Conservation (phyloP, 2,329 filamentous ascomycete species). For the Coniochaeta ligniaria region DNA sequence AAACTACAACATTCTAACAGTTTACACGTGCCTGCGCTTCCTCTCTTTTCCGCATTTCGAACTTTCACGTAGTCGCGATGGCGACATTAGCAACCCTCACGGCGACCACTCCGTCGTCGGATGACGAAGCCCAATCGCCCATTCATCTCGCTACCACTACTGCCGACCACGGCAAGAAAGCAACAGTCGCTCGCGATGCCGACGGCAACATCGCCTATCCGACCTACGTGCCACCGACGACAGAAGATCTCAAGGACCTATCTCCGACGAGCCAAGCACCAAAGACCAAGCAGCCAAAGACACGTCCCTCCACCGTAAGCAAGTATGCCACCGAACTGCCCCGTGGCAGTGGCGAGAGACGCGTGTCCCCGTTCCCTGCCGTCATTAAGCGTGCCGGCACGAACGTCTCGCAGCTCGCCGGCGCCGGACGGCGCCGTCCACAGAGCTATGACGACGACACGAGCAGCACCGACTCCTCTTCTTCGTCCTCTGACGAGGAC, state of each 20-base stretch:
- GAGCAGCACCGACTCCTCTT: conserved; percentile 15
- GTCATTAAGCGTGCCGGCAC: conserved; percentile 17
- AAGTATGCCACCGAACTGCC: conserved; percentile 15
- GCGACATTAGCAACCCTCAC: background rate
- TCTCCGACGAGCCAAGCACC: background rate
- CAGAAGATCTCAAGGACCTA: conserved; percentile 2
- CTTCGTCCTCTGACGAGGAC: conserved; percentile 8
- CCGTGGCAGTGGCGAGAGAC: conserved; percentile 4
- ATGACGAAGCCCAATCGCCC: background rate
- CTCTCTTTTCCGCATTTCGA: no score
- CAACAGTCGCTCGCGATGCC: conserved; percentile 22
- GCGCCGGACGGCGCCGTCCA: conserved; percentile 13
- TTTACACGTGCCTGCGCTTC: no score
- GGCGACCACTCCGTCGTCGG: background rate
- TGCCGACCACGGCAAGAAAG: conserved; percentile 15
- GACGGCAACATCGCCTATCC: conserved; percentile 24
- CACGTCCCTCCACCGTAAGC: conserved; percentile 2
- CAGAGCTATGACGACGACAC: conserved; percentile 9
- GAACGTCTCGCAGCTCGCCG: conserved; percentile 19
- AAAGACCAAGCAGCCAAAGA: background rate
- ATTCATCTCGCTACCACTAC: conserved; percentile 19
- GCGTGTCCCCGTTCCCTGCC: conserved; percentile 9
- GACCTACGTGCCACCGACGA: conserved; percentile 21
- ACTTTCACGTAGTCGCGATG: no score
- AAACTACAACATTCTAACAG: no score